These are phyloP conservation scores for Sutorius australiensis DNA, from an alignment of 768 basidiomycete species.

Conservation along the genomic window DNA sequence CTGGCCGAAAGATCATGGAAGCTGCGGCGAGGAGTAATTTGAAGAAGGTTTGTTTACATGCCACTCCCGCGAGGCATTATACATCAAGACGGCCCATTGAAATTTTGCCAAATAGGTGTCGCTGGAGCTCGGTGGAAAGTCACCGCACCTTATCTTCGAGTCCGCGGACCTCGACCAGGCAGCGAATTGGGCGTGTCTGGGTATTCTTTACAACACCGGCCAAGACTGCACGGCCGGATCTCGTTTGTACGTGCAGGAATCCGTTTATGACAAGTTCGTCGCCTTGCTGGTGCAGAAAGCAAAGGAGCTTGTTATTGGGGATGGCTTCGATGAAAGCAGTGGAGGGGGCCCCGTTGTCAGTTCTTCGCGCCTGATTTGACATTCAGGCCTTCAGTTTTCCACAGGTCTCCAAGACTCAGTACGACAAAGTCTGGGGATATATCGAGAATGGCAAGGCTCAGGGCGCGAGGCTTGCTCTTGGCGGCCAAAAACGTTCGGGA, in stretches of 20 bases:
- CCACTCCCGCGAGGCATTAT: slow-evolving; percentile 25
- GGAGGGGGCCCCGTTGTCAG: slow-evolving; percentile 83
- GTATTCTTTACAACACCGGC: slow-evolving; percentile 86
- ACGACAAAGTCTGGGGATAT: slow-evolving; percentile 82
- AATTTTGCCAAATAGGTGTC: slow-evolving; percentile 53
- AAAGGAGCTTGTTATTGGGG: slow-evolving; percentile 67
- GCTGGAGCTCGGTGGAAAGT: slow-evolving; percentile 93
- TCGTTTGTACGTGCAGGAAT: slow-evolving; percentile 83
- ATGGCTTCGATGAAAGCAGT: slow-evolving; percentile 72
- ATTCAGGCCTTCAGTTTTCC: slow-evolving; percentile 6
- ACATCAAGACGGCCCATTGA: slow-evolving; percentile 11
- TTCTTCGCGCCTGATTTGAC: slow-evolving; percentile 9
- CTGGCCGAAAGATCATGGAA: slow-evolving; percentile 86
- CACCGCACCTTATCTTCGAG: slow-evolving; percentile 84
- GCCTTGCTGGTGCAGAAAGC: slow-evolving; percentile 60
- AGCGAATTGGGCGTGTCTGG: slow-evolving; percentile 81
- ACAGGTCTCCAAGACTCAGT: slow-evolving; percentile 79
- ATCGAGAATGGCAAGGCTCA: slow-evolving; percentile 82
- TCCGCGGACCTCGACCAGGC: slow-evolving; percentile 86
- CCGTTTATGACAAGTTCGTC: slow-evolving; percentile 83
- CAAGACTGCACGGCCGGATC: slow-evolving; percentile 95
- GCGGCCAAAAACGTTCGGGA: slow-evolving; percentile 71
- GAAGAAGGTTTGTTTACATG: slow-evolving; percentile 65
- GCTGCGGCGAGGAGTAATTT: slow-evolving; percentile 92
- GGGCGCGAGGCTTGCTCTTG: slow-evolving; percentile 74